Evolutionary conservation across 2,329 filamentous ascomycete species (phyloP).

Genomic region (Diaporthe sp.): DNA sequence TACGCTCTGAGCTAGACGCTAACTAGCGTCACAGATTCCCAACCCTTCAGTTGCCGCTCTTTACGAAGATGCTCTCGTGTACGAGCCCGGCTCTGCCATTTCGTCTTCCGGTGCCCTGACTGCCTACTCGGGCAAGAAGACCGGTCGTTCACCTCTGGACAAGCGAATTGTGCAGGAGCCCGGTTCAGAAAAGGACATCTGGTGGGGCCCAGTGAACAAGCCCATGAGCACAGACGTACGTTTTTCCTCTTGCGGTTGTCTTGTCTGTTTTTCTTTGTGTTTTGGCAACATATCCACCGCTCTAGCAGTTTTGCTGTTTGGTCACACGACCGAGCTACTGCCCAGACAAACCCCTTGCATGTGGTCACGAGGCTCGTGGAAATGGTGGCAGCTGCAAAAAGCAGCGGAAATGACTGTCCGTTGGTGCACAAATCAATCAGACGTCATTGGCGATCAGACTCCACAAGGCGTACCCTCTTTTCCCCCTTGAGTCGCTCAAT

Average conservation of each 20-base stretch:
- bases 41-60: conserved; percentile 96
- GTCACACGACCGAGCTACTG: conserved; percentile 25
- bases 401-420: conserved; percentile 29
- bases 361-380: conserved; percentile 41
- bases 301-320: background rate
- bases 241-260: conserved; percentile 36
- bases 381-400: background rate
- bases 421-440: background rate
- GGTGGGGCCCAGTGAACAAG: conserved; percentile 99
- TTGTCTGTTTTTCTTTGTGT: conserved; percentile 22
- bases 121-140: conserved; percentile 98
- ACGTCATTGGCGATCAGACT: conserved; percentile 42
- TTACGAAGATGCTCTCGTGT: conserved; percentile 97
- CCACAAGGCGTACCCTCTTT: background rate
- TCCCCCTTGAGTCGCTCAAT: conserved; percentile 8
- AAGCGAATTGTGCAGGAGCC: conserved; percentile 97
- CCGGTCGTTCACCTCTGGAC: conserved; percentile 94
- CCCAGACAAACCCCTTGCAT: conserved; percentile 7
- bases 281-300: background rate
- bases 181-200: conserved; percentile 90
- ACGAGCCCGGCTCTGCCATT: conserved; percentile 97
- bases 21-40: conserved; percentile 68
- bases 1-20: conserved; percentile 37
- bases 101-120: conserved; percentile 95
- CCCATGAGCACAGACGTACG: conserved; percentile 97